A percentile compares a stretch with the other conserved stretches of the same genome.
Conservation (phyloP, 345 rosid genomes). For the Corchorus capsularis region DNA sequence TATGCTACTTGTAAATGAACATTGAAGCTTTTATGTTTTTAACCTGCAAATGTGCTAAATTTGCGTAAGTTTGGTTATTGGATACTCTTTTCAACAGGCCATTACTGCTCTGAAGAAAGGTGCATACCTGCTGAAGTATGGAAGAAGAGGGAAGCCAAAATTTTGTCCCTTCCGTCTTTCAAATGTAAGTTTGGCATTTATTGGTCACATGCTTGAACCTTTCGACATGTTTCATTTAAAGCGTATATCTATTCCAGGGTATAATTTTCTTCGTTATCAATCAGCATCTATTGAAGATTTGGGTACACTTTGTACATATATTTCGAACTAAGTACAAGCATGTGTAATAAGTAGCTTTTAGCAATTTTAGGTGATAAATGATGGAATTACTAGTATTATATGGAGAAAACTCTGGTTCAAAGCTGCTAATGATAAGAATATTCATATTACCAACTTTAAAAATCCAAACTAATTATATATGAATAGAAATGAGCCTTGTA, state of each 20-base stretch:
- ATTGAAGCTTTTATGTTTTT: constrained; percentile 14
- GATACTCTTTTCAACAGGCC: constrained; percentile 65
- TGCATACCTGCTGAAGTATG: constrained; percentile 92
- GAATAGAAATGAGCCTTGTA: neutral
- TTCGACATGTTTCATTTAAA: neutral
- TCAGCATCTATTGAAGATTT: neutral
- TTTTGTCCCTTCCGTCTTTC: constrained; percentile 98
- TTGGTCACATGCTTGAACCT: neutral
- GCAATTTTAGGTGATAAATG: neutral
- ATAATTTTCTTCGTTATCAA: neutral
- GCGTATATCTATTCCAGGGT: no score
- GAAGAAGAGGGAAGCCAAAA: constrained; percentile 98
- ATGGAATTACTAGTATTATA: neutral
- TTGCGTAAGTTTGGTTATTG: constrained; percentile 30
- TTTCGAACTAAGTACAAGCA: neutral
- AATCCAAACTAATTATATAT: constrained; percentile 8
- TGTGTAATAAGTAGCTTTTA: neutral
- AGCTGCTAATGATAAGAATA: neutral
- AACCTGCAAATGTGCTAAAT: constrained; percentile 26
- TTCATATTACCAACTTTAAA: neutral
- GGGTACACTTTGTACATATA: neutral
- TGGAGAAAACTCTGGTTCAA: neutral
- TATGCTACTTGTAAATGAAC: constrained; percentile 15
- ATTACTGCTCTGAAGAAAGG: constrained; percentile 96
- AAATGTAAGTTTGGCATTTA: constrained; percentile 58